Base-by-base conservation (phyloP, 2,329 filamentous ascomycete genomes). In the Phaeomoniella chlamydospora region DNA sequence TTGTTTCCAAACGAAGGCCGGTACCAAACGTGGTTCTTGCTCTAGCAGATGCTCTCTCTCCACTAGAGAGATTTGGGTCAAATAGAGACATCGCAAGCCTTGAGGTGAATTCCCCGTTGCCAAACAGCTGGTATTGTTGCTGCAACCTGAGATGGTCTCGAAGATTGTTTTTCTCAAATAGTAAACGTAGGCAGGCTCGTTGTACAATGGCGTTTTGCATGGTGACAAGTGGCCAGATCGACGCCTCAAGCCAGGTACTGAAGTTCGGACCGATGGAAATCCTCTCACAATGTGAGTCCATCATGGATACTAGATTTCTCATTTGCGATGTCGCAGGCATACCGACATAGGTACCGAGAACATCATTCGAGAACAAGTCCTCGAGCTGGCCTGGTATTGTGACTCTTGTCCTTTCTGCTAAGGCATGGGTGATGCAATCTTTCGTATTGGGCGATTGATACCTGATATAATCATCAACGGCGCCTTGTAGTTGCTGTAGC, bases 61-160 rank as follows among this genome's bases (percentile, higher is more conserved):
- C 80, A 16, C 79, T 81, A 45, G 82, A 77, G 34, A 90, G 68
- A 15, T 92, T 77, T 0, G 85, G 75, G 41, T 87, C 80, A 48
- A 96, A 96, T 0, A 98, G 65, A 1, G 86, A 80, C 37, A 85
- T 77, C 0, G 83, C 80, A 1, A 98, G 67, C 2, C 79, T 75
- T 35, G 79, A 80, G 36, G 80, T 77, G 53, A 94, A 94, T 12
- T 83, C 67, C 4, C 86, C 86, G 47, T 90, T 86, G 2, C 85
- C 81, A 4, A 96, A 65, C 2, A 96, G 68, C 36, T 92, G 82
- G 44, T 90, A 94, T 31, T 79, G 72, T 40, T 74, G 74, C 48
- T 93, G 85, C 2, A 93, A 51, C 3, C 67, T 65, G 0, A 96
- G 60, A 50, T 96, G 86, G 2, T 71, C 62, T 12, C 74, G 70